These are phyloP conservation scores for Rubia tinctorum DNA, from an alignment of 305 asterid genomes.

Conservation along the genomic window DNA sequence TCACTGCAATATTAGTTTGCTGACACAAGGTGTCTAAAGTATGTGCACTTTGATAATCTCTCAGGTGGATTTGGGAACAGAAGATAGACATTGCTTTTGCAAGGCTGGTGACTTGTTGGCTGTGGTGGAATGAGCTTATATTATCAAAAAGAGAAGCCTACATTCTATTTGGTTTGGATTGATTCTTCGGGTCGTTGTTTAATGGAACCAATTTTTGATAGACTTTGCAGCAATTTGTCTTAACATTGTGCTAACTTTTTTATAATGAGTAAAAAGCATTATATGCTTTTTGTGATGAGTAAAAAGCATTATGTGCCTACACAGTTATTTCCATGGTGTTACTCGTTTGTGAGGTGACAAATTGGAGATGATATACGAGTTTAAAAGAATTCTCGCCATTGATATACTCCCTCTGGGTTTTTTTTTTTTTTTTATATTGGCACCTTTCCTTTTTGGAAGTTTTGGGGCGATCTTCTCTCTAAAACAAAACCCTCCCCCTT, in stretches of 20 bases:
- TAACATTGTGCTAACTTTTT: background rate
- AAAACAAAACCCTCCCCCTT: too few species aligned
- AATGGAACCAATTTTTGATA: background rate
- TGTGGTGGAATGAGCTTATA: constrained; percentile 45
- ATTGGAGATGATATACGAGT: too few species aligned
- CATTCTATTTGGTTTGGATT: background rate
- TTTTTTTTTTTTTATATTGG: too few species aligned
- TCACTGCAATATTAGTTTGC: background rate
- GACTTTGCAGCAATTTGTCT: background rate
- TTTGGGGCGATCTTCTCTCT: too few species aligned
- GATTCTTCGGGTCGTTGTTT: background rate
- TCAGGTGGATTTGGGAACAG: constrained; percentile 74
- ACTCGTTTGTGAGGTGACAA: background rate
- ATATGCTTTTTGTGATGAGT: background rate
- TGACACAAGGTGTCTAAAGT: background rate
- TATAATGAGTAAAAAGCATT: background rate
- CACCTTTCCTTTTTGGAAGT: too few species aligned
- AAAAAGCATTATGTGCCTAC: background rate
- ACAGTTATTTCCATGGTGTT: background rate
- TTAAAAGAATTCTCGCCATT: too few species aligned
- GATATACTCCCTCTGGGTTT: too few species aligned
- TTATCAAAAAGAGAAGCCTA: background rate
- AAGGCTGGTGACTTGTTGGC: constrained; percentile 74
- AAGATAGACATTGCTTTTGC: constrained; percentile 60
- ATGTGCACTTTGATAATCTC: constrained; percentile 6